A percentile compares a stretch with the other conserved stretches of the same genome.
Conservation (phyloP, 108 stramenopile genomes). For the Skeletonema tropicum region DNA sequence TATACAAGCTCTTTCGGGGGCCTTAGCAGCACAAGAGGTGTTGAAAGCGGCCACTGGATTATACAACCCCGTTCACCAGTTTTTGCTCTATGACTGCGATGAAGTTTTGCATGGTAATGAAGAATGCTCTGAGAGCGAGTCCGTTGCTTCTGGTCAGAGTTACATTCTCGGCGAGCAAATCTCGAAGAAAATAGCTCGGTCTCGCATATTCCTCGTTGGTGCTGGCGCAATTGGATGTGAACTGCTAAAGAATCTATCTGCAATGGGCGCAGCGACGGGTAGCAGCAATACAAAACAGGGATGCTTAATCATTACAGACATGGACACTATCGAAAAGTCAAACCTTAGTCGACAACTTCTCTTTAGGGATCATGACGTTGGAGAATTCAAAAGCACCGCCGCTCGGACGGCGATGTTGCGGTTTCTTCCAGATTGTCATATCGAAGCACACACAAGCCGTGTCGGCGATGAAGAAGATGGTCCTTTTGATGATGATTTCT, state of each 20-base stretch:
- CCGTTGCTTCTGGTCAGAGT: slow-evolving; percentile 25
- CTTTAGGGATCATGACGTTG: slow-evolving; percentile 88
- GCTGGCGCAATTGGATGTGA: slow-evolving; percentile 99
- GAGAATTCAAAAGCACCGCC: slow-evolving; percentile 86
- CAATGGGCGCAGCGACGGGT: slow-evolving; percentile 80
- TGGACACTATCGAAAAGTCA: slow-evolving; percentile 99
- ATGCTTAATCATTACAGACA: slow-evolving; percentile 86
- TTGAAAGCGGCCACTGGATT: slow-evolving; percentile 83
- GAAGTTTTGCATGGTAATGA: slow-evolving; percentile 59
- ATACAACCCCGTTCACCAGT: slow-evolving; percentile 86
- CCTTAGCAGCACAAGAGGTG: slow-evolving; percentile 86
- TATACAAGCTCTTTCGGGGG: slow-evolving; percentile 77
- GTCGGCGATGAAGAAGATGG: slow-evolving; percentile 72
- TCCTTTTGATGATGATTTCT: slow-evolving; percentile 82
- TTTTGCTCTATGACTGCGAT: slow-evolving; percentile 90
- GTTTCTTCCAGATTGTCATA: slow-evolving; percentile 59
- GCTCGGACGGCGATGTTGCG: slow-evolving; percentile 67
- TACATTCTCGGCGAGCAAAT: slow-evolving; percentile 68
- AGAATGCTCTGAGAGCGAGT: slow-evolving; percentile 1
- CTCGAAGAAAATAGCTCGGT: slow-evolving; percentile 46
- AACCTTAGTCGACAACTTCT: slow-evolving; percentile 98
- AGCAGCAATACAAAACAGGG: slow-evolving; percentile 41
- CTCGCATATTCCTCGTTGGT: slow-evolving; percentile 94
- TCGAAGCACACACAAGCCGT: slow-evolving; percentile 83
- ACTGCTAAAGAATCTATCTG: slow-evolving; percentile 94